Base-by-base conservation (phyloP, 148 eudicot genomes). In the Spergularia marina region DNA sequence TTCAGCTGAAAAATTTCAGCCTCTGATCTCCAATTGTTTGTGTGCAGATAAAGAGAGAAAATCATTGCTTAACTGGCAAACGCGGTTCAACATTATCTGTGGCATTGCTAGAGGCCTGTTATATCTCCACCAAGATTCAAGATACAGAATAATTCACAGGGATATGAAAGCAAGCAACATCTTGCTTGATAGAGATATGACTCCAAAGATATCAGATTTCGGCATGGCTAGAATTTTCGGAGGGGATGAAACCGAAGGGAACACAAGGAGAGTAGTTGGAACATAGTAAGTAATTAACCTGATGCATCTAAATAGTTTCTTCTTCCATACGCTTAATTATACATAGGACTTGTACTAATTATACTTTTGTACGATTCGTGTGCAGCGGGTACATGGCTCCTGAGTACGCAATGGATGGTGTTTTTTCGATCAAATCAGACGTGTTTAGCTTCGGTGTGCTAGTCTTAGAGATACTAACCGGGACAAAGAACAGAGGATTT, bases 181-280 rank as follows among this genome's bases (percentile, higher is more conserved):
- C 64, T 80, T 91, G 47, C 89, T 91, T 1, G 97, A 89, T 30
- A 78, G 74, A 70, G 89, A 87, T 17, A 83, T 89, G 93, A 82
- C 77, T 60, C 93, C 97, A 0, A 91, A 91, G 78, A 91, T 91
- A 63, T 91, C 97, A 16, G 97, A 91, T 72, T 91, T 91, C 53
- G 97, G 97, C 66, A 91, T 91, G 97, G 93, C 93, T 7, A 87
- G 91, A 74, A 89, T 89, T 62, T 91, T 91, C 14, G 97, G 93
- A 36, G 84, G 85, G 17, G 93, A 91, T 76, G 84, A 91, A 71
- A 86, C 85, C 0, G 89, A 91, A 85, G 91, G 82, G 39, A 82
- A 81, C 67, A 89, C 97, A 20, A 85, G 65, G 58, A 83, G 86
- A 85, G 86, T 91, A 3, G 93, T 89, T 3, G 96, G 96, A 77